These are phyloP conservation scores for Serendipita sp. DNA, from an alignment of 1,284 basidiomycete species.

Conservation along the genomic window DNA sequence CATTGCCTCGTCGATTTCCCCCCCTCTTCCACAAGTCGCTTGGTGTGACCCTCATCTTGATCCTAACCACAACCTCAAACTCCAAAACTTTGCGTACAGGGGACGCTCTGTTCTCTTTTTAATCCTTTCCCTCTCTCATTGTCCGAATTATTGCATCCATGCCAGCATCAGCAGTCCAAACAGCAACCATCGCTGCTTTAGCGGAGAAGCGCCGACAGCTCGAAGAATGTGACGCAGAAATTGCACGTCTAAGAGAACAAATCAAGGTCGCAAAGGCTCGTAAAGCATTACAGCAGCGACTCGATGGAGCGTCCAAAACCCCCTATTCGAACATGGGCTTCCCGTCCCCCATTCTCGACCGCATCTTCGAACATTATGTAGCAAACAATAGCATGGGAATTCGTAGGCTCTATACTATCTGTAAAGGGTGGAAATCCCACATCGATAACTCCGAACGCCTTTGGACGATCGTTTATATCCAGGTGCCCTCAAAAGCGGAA, in stretches of 20 bases:
- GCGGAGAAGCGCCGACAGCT: neutral
- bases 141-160: too few species aligned
- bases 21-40: too few species aligned
- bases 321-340: neutral
- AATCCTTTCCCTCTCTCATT: too few species aligned
- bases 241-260: slow-evolving; percentile 4
- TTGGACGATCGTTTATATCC: neutral
- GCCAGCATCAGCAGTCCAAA: too few species aligned
- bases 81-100: too few species aligned
- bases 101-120: too few species aligned
- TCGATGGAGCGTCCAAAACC: neutral
- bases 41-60: too few species aligned
- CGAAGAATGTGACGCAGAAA: neutral
- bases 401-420: neutral
- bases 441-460: neutral
- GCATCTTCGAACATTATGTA: neutral
- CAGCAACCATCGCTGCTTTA: neutral
- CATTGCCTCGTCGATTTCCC: too few species aligned
- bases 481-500: neutral
- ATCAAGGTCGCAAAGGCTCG: slow-evolving; percentile 3
- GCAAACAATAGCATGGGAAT: neutral
- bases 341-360: neutral
- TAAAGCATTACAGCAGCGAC: neutral
- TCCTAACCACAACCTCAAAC: too few species aligned
- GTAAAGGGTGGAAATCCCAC: neutral